These are phyloP conservation scores for Quillaja saponaria DNA, from an alignment of 306 rosid species.

Conservation along the genomic window DNA sequence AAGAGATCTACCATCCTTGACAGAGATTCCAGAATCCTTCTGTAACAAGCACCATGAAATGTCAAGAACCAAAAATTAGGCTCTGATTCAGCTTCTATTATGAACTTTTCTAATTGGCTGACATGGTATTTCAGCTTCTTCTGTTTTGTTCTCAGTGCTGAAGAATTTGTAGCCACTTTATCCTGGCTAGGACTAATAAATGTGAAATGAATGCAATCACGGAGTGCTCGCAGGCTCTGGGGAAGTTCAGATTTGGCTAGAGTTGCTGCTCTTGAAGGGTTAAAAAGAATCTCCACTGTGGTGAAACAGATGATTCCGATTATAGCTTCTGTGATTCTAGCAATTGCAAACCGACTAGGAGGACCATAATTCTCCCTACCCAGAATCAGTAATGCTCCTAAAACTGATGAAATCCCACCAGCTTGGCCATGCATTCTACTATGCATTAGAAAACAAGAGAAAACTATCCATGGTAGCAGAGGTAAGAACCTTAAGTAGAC, in stretches of 20 bases:
- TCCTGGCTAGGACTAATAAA: slow-evolving; percentile 22
- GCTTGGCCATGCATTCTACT: slow-evolving; percentile 83
- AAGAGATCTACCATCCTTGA: slow-evolving; percentile 48
- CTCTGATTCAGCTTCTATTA: slow-evolving; percentile 63
- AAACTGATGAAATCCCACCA: slow-evolving; percentile 68
- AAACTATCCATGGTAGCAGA: slow-evolving; percentile 69
- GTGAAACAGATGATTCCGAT: slow-evolving; percentile 70
- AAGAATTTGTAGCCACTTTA: slow-evolving; percentile 30
- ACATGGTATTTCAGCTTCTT: slow-evolving; percentile 47
- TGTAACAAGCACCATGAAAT: slow-evolving; percentile 51
- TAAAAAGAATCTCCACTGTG: slow-evolving; percentile 46
- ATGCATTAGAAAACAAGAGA: slow-evolving; percentile 62
- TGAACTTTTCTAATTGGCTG: slow-evolving; percentile 42
- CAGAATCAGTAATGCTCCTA: slow-evolving; percentile 71
- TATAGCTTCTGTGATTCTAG: slow-evolving; percentile 61
- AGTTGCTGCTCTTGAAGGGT: slow-evolving; percentile 65
- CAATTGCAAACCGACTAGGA: slow-evolving; percentile 64
- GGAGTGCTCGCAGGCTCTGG: slow-evolving; percentile 41
- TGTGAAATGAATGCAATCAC: slow-evolving; percentile 47
- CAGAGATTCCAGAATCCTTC: slow-evolving; percentile 51
- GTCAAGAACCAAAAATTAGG: slow-evolving; percentile 85
- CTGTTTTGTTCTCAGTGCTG: slow-evolving; percentile 40
- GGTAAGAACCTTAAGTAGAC: slow-evolving; percentile 45
- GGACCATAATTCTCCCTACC: slow-evolving; percentile 65
- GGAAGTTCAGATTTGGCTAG: slow-evolving; percentile 64